Base-by-base conservation (phyloP, 129 eudicot genomes). In the Escallonia rubra region DNA sequence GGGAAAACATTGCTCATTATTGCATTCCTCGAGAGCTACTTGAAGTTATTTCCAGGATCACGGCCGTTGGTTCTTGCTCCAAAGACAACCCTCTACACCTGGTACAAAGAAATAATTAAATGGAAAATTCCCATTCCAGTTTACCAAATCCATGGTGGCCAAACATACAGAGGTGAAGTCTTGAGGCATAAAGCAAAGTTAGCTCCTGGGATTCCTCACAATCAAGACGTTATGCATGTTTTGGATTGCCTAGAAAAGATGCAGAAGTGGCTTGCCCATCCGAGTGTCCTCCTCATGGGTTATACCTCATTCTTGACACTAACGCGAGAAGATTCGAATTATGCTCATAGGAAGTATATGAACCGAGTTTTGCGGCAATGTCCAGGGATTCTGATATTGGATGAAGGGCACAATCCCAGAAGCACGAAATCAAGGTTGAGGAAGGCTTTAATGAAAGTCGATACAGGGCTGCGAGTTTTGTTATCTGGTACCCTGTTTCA, bases 331-430 rank as follows among this genome's bases (percentile, higher is more conserved):
- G 99, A 90, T 74, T 94, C 99, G 9, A 86, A 78, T 46, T 90
- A 89, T 48, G 96, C 97, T 43, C 96, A 94, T 40, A 67, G 99
- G 61, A 86, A 88, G 57, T 94, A 94, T 72, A 94, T 94, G 99
- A 90, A 90, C 46, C 81, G 81, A 69, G 82, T 94, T 6, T 79
- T 94, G 48, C 77, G 91, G 71, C 87, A 90, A 59, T 87, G 99
- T 60, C 99, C 99, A 2, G 99, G 97, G 11, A 85, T 94, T 38
- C 44, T 94, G 61, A 77, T 94, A 41, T 94, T 94, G 7, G 99
- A 94, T 55, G 99, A 94, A 79, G 99, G 99, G 15, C 99, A 94
- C 75, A 94, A 94, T 70, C 99, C 99, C 3, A 85, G 97, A 80
- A 94, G 99, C 78, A 90, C 99, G 8, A 94, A 94, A 47, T 94